Conservation (phyloP, 2,329 filamentous ascomycete species). For the Stagonosporopsis cucurbitacearum region DNA sequence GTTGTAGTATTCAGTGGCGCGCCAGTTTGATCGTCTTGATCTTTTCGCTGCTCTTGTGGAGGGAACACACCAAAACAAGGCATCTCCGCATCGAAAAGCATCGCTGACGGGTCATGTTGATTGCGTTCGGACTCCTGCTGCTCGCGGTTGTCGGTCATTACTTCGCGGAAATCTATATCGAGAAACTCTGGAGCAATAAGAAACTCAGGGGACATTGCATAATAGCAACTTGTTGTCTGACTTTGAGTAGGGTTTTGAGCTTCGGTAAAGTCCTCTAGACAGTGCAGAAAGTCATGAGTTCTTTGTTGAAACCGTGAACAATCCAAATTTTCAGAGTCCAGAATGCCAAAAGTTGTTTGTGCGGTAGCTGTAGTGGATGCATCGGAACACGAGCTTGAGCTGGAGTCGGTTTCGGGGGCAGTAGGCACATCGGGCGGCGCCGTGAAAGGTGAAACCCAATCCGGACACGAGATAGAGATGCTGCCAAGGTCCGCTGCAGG, state of each 20-base stretch:
- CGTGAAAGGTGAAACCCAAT: too few relatives aligned
- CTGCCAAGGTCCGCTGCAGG: too few relatives aligned
- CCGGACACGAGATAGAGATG: too few relatives aligned
- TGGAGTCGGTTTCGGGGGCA: too few relatives aligned
- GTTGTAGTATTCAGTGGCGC: neutral
- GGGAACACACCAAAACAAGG: neutral
- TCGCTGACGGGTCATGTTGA: neutral
- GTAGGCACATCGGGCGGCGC: too few relatives aligned
- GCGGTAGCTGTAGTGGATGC: neutral
- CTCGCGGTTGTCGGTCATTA: neutral
- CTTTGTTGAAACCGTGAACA: neutral
- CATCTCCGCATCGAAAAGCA: neutral
- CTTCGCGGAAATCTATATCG: neutral
- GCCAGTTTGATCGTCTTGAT: neutral
- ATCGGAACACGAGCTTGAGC: neutral
- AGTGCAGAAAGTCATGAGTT: neutral
- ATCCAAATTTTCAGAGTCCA: neutral
- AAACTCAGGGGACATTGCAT: neutral
- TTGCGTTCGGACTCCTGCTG: neutral
- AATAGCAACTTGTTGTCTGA: neutral
- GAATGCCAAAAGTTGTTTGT: neutral
- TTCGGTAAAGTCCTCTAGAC: neutral
- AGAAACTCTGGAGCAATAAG: neutral
- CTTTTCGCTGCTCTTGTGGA: neutral
- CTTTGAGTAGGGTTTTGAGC: neutral